Evolutionary conservation across 768 basidiomycete genomes (phyloP), one percentile per base, ranked within the genome.

Genomic region (Albatrellus ellisii): DNA sequence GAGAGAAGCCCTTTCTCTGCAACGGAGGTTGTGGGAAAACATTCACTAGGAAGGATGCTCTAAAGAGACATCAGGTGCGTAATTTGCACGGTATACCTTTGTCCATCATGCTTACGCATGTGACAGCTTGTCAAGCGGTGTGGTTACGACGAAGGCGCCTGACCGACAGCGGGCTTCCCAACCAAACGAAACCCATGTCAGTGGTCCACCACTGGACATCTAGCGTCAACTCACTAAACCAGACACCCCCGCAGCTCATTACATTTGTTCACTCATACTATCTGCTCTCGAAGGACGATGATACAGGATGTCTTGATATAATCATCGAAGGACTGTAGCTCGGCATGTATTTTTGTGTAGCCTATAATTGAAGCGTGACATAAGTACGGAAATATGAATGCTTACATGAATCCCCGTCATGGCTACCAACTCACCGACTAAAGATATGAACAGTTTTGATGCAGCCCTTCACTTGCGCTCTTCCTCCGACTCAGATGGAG

Each of bases 1-100:
- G 84, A 27, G 84, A 87, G 59, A 87, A 86, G 57, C 84, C 85
- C 7, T 88, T 76, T 61, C 59, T 75, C 14, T 88, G 85, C 59
- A 86, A 86, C 51, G 83, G 81, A 10, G 80, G 79, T 33, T 88
- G 85, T 45, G 83, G 82, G 36, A 87, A 87, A 66, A 86, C 84
- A 2, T 88, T 87, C 55, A 88, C 84, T 37, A 72, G 85, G 49
- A 86, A 87, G 62, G 85, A 88, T 55, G 85, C 85, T 12, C 61
- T 88, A 54, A 88, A 87, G 62, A 73, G 85, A 46, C 85, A 88
- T 57, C 85, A 88, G 74, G 85, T 74, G 25, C 32, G 26, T 15
- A 33, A 24, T 26, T 18, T 34, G 9, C 9, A 32, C n/a, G 32
- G 18, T 44, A 20, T 24, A 26, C 34, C 32, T 36, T 14, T 39